phyloP scores from a whole-genome alignment of 1,284 basidiomycete species.

The Tylopilus sp. region DNA sequence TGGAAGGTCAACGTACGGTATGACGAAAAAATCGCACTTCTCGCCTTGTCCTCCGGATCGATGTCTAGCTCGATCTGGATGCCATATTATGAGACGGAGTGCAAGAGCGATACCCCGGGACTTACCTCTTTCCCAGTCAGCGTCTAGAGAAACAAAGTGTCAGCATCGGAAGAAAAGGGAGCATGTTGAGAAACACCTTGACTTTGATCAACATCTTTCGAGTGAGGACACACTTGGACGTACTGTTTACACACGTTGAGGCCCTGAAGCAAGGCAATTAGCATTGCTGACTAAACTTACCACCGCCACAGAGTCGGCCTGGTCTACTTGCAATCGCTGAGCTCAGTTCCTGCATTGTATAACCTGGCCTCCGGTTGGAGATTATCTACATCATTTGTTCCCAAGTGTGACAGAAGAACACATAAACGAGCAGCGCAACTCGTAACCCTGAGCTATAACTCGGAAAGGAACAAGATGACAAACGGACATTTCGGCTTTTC shows the following conservation, averaged over 20 bases:
- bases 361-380: too few relatives aligned
- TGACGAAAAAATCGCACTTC: conserved; percentile 14
- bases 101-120: not conserved
- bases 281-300: conserved; percentile 17
- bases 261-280: not conserved
- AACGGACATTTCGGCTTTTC: too few relatives aligned
- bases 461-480: too few relatives aligned
- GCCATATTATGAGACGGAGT: conserved; percentile 10
- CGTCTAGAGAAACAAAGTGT: conserved; percentile 50
- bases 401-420: too few relatives aligned
- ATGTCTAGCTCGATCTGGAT: conserved; percentile 92
- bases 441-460: too few relatives aligned
- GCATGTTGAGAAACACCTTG: conserved; percentile 13
- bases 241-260: not conserved
- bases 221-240: conserved; percentile 2
- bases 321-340: too few relatives aligned
- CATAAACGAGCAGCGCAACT: too few relatives aligned
- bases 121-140: conserved; percentile 88
- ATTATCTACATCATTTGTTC: too few relatives aligned
- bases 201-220: conserved; percentile 28
- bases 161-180: not conserved
- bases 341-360: too few relatives aligned
- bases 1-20: not conserved
- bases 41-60: conserved; percentile 83
- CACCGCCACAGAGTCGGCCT: too few relatives aligned